Percentiles rank a stretch among this genome's conserved stretches.
Evolutionary conservation across 2,329 filamentous ascomycete genomes (phyloP).

Genomic region (Aureobasidium namibiae): DNA sequence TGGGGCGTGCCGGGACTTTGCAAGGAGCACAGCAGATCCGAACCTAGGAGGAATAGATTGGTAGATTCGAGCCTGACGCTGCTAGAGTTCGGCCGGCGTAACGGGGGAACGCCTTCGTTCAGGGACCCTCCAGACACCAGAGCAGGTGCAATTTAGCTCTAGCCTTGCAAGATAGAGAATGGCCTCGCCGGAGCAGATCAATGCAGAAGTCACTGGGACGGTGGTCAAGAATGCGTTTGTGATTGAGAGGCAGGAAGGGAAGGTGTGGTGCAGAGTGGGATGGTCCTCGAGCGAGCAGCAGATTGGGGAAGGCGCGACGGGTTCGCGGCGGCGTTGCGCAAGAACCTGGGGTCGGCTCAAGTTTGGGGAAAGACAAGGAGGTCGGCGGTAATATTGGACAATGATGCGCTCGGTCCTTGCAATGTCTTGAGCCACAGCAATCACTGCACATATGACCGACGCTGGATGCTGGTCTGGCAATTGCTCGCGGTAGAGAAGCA

Average conservation of each 20-base stretch:
- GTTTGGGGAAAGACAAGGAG: conserved; percentile 10
- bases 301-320: conserved; percentile 7
- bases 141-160: background rate
- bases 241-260: background rate
- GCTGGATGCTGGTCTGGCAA: background rate
- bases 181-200: background rate
- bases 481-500: background rate
- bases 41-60: conserved; percentile 6
- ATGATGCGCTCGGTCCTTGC: background rate
- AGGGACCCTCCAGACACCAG: background rate
- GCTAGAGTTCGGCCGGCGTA: conserved; percentile 12
- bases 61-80: conserved; percentile 11
- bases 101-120: conserved; percentile 6
- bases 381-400: conserved; percentile 11
- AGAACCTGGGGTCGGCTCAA: conserved; percentile 11
- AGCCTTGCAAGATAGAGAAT: background rate
- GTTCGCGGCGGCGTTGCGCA: conserved; percentile 9
- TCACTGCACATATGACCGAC: conserved; percentile 4
- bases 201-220: background rate
- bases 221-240: background rate
- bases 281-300: background rate
- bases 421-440: conserved; percentile 3
- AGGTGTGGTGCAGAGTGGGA: background rate
- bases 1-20: conserved; percentile 7
- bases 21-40: conserved; percentile 5